These are phyloP conservation scores for Suhomyces bolitotheri DNA, from an alignment of 1,139 yeast species.

Conservation along the genomic window DNA sequence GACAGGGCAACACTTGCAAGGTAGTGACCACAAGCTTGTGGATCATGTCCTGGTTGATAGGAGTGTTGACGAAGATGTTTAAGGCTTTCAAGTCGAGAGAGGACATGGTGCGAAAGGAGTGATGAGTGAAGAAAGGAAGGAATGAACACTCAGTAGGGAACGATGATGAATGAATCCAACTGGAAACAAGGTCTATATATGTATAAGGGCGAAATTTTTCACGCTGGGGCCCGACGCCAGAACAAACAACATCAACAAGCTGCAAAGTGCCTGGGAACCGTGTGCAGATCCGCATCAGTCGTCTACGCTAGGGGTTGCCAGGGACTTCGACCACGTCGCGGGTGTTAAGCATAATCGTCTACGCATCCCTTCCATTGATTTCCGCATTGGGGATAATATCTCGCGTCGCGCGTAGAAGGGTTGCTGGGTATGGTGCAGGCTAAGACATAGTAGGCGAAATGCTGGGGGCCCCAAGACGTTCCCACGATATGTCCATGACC, in stretches of 20 bases:
- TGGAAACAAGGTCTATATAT: conserved; percentile 2
- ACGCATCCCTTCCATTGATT: conserved; percentile 4
- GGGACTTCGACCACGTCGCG: conserved; percentile 5
- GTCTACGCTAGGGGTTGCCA: conserved; percentile 9
- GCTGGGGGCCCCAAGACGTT: too few species aligned
- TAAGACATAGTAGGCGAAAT: too few species aligned
- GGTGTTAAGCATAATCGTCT: conserved; percentile 2
- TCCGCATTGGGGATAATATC: conserved; percentile 5
- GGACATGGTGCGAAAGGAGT: conserved; percentile 11
- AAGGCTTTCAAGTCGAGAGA: conserved; percentile 54
- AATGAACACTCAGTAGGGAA: neutral
- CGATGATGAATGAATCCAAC: neutral
- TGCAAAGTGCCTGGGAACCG: conserved; percentile 10
- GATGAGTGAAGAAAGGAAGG: neutral
- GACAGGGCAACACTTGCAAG: conserved; percentile 62
- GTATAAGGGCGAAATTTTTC: conserved; percentile 1
- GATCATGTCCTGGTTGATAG: conserved; percentile 66
- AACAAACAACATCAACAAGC: conserved; percentile 5
- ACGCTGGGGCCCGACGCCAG: conserved; percentile 2
- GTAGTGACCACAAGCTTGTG: conserved; percentile 63
- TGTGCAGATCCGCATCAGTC: conserved; percentile 2
- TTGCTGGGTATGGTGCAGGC: too few species aligned
- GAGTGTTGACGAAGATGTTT: conserved; percentile 52
- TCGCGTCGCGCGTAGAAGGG: conserved; percentile 9
- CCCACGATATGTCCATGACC: too few species aligned